Evolutionary conservation across 1,284 basidiomycete genomes (phyloP).

Genomic region (Ceratobasidium sp.): DNA sequence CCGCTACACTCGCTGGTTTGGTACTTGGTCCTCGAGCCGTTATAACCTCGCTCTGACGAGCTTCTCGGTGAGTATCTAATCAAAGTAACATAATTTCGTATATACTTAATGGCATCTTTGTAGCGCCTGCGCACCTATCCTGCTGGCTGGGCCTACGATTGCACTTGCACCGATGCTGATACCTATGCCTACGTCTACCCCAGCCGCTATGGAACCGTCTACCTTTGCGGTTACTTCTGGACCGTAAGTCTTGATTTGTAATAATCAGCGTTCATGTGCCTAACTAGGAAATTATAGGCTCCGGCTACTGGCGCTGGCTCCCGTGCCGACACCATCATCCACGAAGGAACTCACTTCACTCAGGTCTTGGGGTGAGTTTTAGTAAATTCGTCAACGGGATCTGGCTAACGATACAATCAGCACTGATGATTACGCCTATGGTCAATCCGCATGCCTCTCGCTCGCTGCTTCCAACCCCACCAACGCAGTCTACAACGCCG

Average conservation of each 20-base stretch:
- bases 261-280: background rate
- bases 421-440: slow-evolving; percentile 37
- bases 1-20: slow-evolving; percentile 38
- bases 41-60: slow-evolving; percentile 17
- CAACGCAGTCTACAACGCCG: slow-evolving; percentile 37
- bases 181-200: slow-evolving; percentile 39
- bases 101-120: no score
- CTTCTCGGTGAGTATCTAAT: slow-evolving; percentile 26
- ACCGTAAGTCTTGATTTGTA: slow-evolving; percentile 11
- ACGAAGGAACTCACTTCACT: slow-evolving; percentile 39
- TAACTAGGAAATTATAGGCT: slow-evolving; percentile 4
- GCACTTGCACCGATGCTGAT: slow-evolving; percentile 34
- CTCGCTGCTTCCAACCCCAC: slow-evolving; percentile 33
- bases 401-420: no score
- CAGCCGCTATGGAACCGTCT: slow-evolving; percentile 32
- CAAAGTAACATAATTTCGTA: no score
- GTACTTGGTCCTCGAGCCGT: slow-evolving; percentile 19
- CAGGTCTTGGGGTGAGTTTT: slow-evolving; percentile 31
- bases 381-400: no score
- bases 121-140: slow-evolving; percentile 33
- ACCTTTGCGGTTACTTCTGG: slow-evolving; percentile 36
- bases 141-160: slow-evolving; percentile 34
- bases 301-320: slow-evolving; percentile 37
- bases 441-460: slow-evolving; percentile 28
- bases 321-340: slow-evolving; percentile 37